phyloP scores from a whole-genome alignment of 2,329 filamentous ascomycete species.

The Aspergillus sclerotialis region DNA sequence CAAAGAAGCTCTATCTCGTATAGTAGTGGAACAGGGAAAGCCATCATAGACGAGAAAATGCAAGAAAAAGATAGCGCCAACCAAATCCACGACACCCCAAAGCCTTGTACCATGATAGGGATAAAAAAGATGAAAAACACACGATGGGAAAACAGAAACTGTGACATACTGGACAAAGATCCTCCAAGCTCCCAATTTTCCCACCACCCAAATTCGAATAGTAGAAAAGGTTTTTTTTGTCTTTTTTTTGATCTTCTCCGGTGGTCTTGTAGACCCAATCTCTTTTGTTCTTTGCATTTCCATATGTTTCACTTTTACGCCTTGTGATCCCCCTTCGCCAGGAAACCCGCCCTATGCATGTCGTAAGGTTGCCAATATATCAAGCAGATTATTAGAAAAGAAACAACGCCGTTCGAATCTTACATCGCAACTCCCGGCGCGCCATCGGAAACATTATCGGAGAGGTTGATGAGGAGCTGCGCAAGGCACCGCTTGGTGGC shows the following conservation, averaged over 20 bases:
- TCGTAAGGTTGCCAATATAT: slow-evolving; percentile 30
- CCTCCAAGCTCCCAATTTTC: slow-evolving; percentile 15
- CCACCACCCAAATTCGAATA: slow-evolving; percentile 7
- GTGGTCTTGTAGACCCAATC: slow-evolving; percentile 4
- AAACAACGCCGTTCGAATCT: slow-evolving; percentile 25
- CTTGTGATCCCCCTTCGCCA: slow-evolving; percentile 34
- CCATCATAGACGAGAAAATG: slow-evolving; percentile 22
- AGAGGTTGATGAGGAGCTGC: slow-evolving; percentile 94
- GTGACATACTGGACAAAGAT: slow-evolving; percentile 11
- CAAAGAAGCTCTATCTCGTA: slow-evolving; percentile 32
- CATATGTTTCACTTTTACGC: slow-evolving; percentile 28
- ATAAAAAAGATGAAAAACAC: slow-evolving; percentile 9
- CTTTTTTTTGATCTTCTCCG: slow-evolving; percentile 4
- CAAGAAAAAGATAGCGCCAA: slow-evolving; percentile 29
- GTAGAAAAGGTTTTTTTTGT: slow-evolving; percentile 4
- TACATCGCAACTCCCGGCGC: slow-evolving; percentile 33
- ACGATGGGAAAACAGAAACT: slow-evolving; percentile 7
- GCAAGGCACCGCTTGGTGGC: slow-evolving; percentile 95
- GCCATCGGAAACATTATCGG: slow-evolving; percentile 68
- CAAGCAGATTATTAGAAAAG: slow-evolving; percentile 24
- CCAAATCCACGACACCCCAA: slow-evolving; percentile 25
- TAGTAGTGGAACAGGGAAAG: slow-evolving; percentile 21
- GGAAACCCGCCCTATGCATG: slow-evolving; percentile 35
- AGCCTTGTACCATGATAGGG: slow-evolving; percentile 18
- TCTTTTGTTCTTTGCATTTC: slow-evolving; percentile 10